These are phyloP conservation scores for Candida silvatica DNA, from an alignment of 805 yeast species.

Conservation along the genomic window DNA sequence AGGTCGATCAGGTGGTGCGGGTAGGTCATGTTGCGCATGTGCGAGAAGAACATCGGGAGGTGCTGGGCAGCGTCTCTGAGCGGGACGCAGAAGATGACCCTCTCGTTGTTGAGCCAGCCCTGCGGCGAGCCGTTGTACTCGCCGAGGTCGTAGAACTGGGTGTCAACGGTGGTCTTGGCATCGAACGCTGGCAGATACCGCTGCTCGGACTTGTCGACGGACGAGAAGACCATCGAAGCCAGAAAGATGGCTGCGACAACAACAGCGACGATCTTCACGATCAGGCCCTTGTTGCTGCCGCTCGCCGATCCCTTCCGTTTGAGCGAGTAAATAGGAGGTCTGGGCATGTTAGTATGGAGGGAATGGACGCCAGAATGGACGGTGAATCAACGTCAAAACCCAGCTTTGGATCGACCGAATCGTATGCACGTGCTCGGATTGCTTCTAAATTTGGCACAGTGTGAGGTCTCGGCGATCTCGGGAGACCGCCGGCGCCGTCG, in stretches of 20 bases:
- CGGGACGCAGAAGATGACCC: slow-evolving; percentile 50
- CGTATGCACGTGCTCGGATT: no score
- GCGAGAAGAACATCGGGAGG: slow-evolving; percentile 53
- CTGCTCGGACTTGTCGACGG: no score
- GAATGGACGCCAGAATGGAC: no score
- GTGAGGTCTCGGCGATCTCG: no score
- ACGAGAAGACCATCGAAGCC: no score
- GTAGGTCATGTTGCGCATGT: slow-evolving; percentile 47
- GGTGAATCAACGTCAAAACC: no score
- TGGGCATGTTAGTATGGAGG: slow-evolving; percentile 1
- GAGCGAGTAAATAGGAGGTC: slow-evolving; percentile 1
- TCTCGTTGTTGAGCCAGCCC: slow-evolving; percentile 47
- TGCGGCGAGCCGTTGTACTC: slow-evolving; percentile 34
- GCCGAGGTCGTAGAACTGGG: slow-evolving; percentile 30
- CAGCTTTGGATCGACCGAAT: no score
- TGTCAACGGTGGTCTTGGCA: slow-evolving; percentile 7
- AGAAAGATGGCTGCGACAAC: no score
- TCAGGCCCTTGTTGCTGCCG: no score
- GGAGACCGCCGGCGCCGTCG: no score
- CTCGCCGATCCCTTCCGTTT: background rate
- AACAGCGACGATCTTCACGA: no score
- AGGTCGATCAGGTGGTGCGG: slow-evolving; percentile 49
- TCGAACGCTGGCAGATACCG: slow-evolving; percentile 13
- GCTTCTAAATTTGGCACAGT: no score
- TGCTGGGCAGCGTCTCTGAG: slow-evolving; percentile 53